Conservation (phyloP, 352 stramenopile genomes). For the Phytophthora pluvialis region DNA sequence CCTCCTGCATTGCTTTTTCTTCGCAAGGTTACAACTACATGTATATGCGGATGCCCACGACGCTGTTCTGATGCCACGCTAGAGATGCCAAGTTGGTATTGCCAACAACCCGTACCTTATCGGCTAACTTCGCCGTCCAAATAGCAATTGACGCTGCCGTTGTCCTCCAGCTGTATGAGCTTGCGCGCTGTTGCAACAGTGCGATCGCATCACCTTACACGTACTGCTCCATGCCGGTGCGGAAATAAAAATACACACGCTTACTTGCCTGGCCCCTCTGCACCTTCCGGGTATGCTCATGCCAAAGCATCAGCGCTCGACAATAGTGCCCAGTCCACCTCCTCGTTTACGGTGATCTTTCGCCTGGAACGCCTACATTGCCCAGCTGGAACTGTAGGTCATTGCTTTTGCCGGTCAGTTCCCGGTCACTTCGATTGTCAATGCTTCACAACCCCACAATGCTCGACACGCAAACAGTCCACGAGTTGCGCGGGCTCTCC, state of each 20-base stretch:
- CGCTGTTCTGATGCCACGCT: no score
- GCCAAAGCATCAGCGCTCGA: neutral
- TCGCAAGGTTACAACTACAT: no score
- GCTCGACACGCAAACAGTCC: conserved; percentile 22
- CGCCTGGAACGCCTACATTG: neutral
- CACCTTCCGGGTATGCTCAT: neutral
- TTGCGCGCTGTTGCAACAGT: no score
- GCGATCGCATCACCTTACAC: no score
- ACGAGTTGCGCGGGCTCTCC: conserved; percentile 8
- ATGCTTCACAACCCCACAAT: conserved; percentile 32
- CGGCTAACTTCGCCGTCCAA: no score
- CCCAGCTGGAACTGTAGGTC: neutral
- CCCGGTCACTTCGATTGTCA: conserved; percentile 7
- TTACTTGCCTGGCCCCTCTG: neutral
- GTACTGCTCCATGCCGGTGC: no score
- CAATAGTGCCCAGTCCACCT: neutral
- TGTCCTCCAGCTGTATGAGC: no score
- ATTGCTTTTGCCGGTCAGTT: neutral
- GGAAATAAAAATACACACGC: neutral
- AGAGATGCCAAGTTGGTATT: no score
- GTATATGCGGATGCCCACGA: no score
- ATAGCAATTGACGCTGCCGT: no score
- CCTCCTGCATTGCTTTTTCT: no score
- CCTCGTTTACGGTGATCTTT: conserved; percentile 1
- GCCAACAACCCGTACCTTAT: no score